Percentiles rank a stretch among this genome's conserved stretches.
These are phyloP conservation scores for Aristolochia contorta DNA, from an alignment of 164 flowering plant species.

Conservation along the genomic window DNA sequence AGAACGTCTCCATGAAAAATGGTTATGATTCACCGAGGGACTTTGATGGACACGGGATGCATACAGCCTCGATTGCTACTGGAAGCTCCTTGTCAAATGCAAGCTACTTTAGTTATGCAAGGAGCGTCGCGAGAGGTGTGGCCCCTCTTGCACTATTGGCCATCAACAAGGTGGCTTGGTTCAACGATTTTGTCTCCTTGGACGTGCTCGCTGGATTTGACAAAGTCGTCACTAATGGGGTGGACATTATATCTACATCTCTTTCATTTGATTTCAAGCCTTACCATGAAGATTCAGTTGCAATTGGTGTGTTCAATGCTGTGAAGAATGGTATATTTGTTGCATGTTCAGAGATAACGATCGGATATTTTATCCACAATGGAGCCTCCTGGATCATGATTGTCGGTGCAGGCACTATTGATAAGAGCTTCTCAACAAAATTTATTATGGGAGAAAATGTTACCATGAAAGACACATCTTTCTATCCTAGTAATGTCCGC, in stretches of 20 bases:
- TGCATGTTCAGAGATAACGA: conserved; percentile 27
- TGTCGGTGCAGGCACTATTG: conserved; percentile 32
- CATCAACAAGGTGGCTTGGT: conserved; percentile 32
- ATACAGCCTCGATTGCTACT: conserved; percentile 30
- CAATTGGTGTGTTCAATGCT: conserved; percentile 34
- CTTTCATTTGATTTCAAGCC: conserved; percentile 18
- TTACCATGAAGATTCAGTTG: conserved; percentile 16
- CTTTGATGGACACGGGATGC: conserved; percentile 31
- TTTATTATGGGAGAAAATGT: not conserved
- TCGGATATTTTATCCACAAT: conserved; percentile 19
- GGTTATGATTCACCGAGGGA: conserved; percentile 42
- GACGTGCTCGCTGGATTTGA: conserved; percentile 8
- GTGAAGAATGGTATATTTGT: conserved; percentile 33
- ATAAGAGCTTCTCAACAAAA: conserved; percentile 8
- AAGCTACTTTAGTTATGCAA: conserved; percentile 28
- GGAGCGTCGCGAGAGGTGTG: conserved; percentile 28
- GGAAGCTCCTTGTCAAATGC: conserved; percentile 17
- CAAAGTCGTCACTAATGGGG: conserved; percentile 22
- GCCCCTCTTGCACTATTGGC: conserved; percentile 31
- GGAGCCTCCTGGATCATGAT: conserved; percentile 45
- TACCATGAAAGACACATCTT: conserved; percentile 3
- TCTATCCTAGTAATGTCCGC: conserved; percentile 4
- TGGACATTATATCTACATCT: conserved; percentile 36
- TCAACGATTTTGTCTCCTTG: conserved; percentile 11
- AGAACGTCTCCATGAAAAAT: conserved; percentile 1